Base-by-base conservation (phyloP, 2,329 filamentous ascomycete species). In the Colletotrichum tropicicola region DNA sequence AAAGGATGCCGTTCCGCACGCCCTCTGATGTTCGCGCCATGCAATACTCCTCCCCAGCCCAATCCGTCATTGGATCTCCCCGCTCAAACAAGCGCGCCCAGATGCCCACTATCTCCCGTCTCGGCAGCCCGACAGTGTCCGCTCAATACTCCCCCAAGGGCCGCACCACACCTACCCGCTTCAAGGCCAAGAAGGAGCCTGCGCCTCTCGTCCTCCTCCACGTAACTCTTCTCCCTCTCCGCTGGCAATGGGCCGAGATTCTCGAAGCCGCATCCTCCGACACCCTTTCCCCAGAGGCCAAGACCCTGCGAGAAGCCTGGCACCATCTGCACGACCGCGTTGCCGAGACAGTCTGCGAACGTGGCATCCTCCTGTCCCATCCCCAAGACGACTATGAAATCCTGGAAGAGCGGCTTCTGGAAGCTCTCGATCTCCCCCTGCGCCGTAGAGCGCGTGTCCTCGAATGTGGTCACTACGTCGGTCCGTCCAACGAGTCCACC, bases 311-410 rank as follows among this genome's bases (percentile, higher is more conserved):
- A 25, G 86, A 89, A 67, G 87, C 88, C 30, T 92, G 89, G 86
- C 85, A 86, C 47, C 80, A 91, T 62, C 80, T 95, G 3, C 88
- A 90, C 68, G 89, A 92, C 56, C 90, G 91, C 63, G 82, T 92
- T 4, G 88, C 88, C 2, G 91, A 93, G 53, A 92, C 91, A 0
- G 88, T 94, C 10, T 84, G 92, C 68, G 86, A 92, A 72, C 85
- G 92, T 21, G 92, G 91, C 3, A 84, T 96, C 32, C 80, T 96
- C 44, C 84, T 96, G 7, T 88, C 91, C 2, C 93, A 96, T 73
- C 92, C 92, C 1, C 87, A 92, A 69, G 90, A 91, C 59, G 92
- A 94, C 74, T 95, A 92, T 71, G 92, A 93, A 74, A 81, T 95
- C 58, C 67, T 69, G 51, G 68, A 74, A 58, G 17, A 62, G 74